Conservation (phyloP, 2,329 filamentous ascomycete species). For the Verticillium tricorpus region DNA sequence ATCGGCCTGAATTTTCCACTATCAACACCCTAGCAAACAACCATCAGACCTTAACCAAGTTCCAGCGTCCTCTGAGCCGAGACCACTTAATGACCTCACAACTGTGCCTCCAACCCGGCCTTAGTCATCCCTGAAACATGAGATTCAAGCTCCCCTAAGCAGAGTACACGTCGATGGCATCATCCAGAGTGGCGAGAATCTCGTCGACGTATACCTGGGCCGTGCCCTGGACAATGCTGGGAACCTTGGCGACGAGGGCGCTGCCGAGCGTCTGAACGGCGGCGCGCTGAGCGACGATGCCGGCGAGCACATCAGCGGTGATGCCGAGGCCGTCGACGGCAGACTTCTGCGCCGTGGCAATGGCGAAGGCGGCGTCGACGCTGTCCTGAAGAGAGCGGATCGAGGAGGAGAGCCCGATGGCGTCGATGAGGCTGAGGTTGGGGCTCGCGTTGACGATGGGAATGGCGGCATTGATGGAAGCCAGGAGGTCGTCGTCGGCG, state of each 20-base stretch:
- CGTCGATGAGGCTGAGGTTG: conserved; percentile 1
- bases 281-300: neutral
- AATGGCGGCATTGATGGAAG: neutral
- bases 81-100: no score
- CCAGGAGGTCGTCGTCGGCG: neutral
- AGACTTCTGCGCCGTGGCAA: neutral
- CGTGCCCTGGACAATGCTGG: neutral
- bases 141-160: neutral
- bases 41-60: no score
- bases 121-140: neutral
- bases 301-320: neutral
- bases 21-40: no score
- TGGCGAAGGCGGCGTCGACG: neutral
- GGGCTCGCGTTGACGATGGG: neutral
- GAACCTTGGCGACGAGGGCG: conserved; percentile 1
- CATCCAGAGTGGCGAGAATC: neutral
- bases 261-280: neutral
- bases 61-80: no score
- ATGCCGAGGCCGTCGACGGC: conserved; percentile 2
- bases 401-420: neutral
- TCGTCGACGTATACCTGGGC: neutral
- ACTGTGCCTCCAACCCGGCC: no score
- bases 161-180: conserved; percentile 1
- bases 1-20: no score
- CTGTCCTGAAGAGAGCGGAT: neutral